phyloP scores from a whole-genome alignment of 306 rosid species.

The Begonia fuchsioides region DNA sequence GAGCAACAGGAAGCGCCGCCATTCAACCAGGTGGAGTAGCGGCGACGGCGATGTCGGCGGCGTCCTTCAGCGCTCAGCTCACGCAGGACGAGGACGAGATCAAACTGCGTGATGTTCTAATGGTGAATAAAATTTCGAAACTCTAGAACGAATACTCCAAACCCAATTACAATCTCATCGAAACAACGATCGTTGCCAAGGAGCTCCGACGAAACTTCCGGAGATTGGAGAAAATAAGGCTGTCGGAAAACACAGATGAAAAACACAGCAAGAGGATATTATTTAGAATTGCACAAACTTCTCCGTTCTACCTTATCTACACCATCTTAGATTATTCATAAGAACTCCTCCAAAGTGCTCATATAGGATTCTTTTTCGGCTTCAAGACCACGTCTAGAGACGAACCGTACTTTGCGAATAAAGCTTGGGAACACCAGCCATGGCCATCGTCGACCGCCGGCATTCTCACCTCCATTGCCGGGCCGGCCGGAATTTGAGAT shows the following conservation, averaged over 20 bases:
- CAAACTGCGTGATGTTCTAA: constrained; percentile 33
- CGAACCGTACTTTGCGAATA: constrained; percentile 39
- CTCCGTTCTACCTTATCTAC: too few relatives aligned
- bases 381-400: constrained; percentile 43
- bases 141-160: too few relatives aligned
- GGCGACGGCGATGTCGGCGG: constrained; percentile 47
- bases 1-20: constrained; percentile 38
- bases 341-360: too few relatives aligned
- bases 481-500: constrained; percentile 26
- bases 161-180: too few relatives aligned
- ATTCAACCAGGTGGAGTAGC: constrained; percentile 41
- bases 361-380: constrained; percentile 21
- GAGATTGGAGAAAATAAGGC: too few relatives aligned
- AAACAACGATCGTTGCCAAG: constrained; percentile 7
- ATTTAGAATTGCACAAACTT: too few relatives aligned
- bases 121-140: constrained; percentile 2
- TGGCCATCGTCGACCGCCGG: constrained; percentile 77
- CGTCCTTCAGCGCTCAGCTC: constrained; percentile 25
- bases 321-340: too few relatives aligned
- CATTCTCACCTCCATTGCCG: constrained; percentile 80
- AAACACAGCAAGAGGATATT: too few relatives aligned
- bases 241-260: too few relatives aligned
- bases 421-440: constrained; percentile 77
- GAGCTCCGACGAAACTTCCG: constrained; percentile 31
- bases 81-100: constrained; percentile 29